A percentile compares a stretch with the other conserved stretches of the same genome.
Conservation (phyloP, 1,284 basidiomycete genomes). For the Rhodotorula sp. region DNA sequence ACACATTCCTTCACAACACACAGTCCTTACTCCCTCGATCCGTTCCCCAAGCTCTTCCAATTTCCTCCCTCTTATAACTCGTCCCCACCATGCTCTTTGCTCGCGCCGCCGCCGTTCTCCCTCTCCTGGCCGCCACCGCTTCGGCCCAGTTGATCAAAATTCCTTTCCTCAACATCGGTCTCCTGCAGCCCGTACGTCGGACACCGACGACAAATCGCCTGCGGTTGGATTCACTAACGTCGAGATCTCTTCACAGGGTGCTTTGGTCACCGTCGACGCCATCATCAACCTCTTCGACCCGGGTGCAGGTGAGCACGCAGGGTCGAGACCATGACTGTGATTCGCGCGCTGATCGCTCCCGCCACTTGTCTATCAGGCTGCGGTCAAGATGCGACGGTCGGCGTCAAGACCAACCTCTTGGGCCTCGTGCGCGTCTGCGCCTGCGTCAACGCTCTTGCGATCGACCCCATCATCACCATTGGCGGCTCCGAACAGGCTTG, state of each 20-base stretch:
- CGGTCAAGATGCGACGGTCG: conserved; percentile 16
- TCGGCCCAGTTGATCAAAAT: conserved; percentile 8
- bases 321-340: neutral
- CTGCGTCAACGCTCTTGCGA: conserved; percentile 19
- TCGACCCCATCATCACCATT: conserved; percentile 1
- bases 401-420: conserved; percentile 5
- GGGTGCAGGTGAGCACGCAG: neutral
- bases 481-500: neutral
- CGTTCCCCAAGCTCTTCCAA: neutral
- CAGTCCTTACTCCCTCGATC: neutral
- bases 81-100: conserved; percentile 6
- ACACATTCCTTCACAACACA: conserved; percentile 5
- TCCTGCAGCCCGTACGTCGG: conserved; percentile 15
- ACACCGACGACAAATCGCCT: neutral
- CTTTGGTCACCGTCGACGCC: conserved; percentile 13
- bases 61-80: neutral
- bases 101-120: neutral
- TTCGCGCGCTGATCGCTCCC: neutral
- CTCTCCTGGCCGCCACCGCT: neutral
- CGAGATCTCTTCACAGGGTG: neutral
- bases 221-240: neutral
- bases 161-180: conserved; percentile 17
- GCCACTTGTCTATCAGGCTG: neutral
- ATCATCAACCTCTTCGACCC: conserved; percentile 16
- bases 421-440: conserved; percentile 20